A percentile compares a stretch with the other conserved stretches of the same genome.
Evolutionary conservation across 2,329 filamentous ascomycete species (phyloP).

Genomic region (Cladosporium cucumerinum): DNA sequence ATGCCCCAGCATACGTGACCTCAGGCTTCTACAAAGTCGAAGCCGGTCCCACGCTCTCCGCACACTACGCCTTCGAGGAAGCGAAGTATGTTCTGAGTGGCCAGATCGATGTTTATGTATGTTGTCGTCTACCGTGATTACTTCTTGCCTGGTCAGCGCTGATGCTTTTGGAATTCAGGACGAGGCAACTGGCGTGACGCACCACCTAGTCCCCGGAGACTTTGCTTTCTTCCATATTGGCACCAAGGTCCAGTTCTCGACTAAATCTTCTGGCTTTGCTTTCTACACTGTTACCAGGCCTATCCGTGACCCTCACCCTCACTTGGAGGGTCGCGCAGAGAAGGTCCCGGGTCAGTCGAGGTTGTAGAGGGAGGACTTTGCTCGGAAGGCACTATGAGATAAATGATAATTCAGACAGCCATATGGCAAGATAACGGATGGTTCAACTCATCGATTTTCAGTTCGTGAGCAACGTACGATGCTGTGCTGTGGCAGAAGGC

Average conservation of each 20-base stretch:
- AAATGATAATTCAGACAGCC: background rate
- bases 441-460: background rate
- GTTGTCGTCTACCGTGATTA: background rate
- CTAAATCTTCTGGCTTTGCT: constrained; percentile 21
- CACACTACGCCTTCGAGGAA: constrained; percentile 23
- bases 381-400: background rate
- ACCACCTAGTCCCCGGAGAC: constrained; percentile 23
- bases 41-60: constrained; percentile 17
- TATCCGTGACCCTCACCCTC: constrained; percentile 20
- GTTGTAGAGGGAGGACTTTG: background rate
- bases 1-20: constrained; percentile 20
- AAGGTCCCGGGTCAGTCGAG: constrained; percentile 12
- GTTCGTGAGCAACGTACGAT: background rate
- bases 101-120: constrained; percentile 23
- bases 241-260: constrained; percentile 24
- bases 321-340: constrained; percentile 21
- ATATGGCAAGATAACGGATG: background rate
- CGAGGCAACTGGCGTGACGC: constrained; percentile 23
- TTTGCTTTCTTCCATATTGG: constrained; percentile 26
- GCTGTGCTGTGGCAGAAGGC: background rate
- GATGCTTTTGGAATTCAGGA: constrained; percentile 5
- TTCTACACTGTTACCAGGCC: constrained; percentile 25
- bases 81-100: constrained; percentile 23
- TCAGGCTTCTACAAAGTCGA: constrained; percentile 26
- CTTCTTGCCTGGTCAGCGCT: background rate